Evolutionary conservation across 257 asterid species (phyloP), one percentile per base, ranked within the genome.

Genomic region (Solanum lignicaule): DNA sequence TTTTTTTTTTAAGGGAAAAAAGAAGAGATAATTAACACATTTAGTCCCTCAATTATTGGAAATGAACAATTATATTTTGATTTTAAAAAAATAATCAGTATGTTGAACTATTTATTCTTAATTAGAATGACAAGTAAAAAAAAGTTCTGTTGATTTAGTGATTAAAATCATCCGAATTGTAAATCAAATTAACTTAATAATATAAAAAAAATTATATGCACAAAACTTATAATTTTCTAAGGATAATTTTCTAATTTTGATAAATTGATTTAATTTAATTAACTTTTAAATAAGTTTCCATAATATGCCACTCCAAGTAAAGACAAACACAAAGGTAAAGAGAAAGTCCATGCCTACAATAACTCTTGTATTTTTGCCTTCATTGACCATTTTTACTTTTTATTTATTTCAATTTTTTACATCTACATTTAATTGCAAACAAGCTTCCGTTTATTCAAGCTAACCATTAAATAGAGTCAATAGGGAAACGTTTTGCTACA

Each of bases 101-200:
- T 18, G 10, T 55, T 18, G 10, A 55, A 58, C 10, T 7, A 58
- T 58, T 58, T 58, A 58, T 58, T 58, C 25, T 58, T 58, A 58
- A 58, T 58, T 7, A 20, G 5, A 3, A 55, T 3, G 66, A 58
- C 25, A 52, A 52, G 3, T 52, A 52, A 52, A 48, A 15, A 5
- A 0, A 2, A 48, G 21, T 15, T 48, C 7, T 48, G 20, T 14
- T 5, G 0, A 46, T 13, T 14, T 14, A 5, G 7, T 48, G 7
- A 48, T 48, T 48, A 48, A 48, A 48, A 48, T 48, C 18, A 5
- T 48, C 55, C 58, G 21, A 48, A 48, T 0, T 15, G 58, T 48
- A 48, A 48, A 48, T 48, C 58, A 48, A 48, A 48, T 46, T 46
- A 46, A 46, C 58, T 46, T 14, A 46, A 13, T 46, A 46, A 46